These are phyloP conservation scores for Fomes fomentarius DNA, from an alignment of 1,284 basidiomycete genomes.

Conservation along the genomic window DNA sequence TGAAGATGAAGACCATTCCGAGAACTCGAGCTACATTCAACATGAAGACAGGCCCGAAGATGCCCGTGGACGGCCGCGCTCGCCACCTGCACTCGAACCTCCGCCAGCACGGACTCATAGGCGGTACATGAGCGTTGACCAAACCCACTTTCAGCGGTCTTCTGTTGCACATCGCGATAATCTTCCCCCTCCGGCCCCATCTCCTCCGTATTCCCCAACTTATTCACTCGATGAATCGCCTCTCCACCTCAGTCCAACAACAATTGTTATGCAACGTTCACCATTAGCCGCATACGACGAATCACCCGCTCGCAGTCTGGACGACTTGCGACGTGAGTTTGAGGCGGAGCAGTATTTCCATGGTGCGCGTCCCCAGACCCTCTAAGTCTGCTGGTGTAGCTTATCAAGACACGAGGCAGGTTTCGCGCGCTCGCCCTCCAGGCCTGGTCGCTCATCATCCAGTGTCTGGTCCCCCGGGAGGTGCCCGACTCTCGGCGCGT, in stretches of 20 bases:
- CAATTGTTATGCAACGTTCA: constrained; percentile 25
- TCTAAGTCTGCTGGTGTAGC: too few relatives aligned
- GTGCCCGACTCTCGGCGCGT: constrained; percentile 32
- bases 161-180: constrained; percentile 32
- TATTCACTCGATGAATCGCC: constrained; percentile 20
- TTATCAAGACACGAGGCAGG: constrained; percentile 6
- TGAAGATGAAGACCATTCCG: constrained; percentile 42
- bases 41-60: constrained; percentile 15
- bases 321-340: constrained; percentile 24
- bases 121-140: constrained; percentile 39
- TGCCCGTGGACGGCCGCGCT: constrained; percentile 26
- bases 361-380: constrained; percentile 24
- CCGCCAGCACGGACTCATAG: constrained; percentile 11
- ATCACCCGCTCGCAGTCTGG: constrained; percentile 24
- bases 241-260: constrained; percentile 23
- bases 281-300: constrained; percentile 25
- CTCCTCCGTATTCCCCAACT: constrained; percentile 31
- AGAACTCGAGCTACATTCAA: constrained; percentile 29
- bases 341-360: constrained; percentile 24
- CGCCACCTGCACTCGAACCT: constrained; percentile 3
- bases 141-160: constrained; percentile 35
- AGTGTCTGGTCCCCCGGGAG: constrained; percentile 24
- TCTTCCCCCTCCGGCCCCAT: constrained; percentile 18
- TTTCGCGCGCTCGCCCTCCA: constrained; percentile 16
- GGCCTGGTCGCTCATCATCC: constrained; percentile 26